phyloP scores from a whole-genome alignment of 2,329 filamentous ascomycete genomes.

The Fusarium incarnatum region DNA sequence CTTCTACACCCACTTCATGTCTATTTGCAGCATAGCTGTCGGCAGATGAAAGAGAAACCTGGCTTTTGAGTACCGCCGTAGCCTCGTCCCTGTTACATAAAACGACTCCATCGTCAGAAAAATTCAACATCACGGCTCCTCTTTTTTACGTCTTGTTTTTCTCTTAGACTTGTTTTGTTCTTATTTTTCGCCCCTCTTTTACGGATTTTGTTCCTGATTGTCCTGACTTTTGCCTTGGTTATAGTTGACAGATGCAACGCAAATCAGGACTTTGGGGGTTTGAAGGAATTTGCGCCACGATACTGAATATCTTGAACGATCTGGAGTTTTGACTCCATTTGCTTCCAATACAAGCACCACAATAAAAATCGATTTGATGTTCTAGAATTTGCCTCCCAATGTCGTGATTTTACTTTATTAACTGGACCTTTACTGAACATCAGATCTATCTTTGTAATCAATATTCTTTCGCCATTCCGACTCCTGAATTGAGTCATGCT shows the following conservation, averaged over 20 bases:
- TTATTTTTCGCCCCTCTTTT: conserved; percentile 22
- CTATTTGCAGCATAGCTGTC: conserved; percentile 3
- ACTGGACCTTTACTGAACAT: conserved; percentile 1
- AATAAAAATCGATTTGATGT: not conserved
- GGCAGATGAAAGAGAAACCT: conserved; percentile 23
- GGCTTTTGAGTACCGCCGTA: conserved; percentile 14
- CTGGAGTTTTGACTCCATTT: conserved; percentile 1
- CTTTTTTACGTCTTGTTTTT: conserved; percentile 36
- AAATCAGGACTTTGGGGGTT: conserved; percentile 1
- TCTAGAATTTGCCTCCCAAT: conserved; percentile 24
- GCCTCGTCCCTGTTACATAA: conserved; percentile 29
- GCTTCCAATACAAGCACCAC: not conserved
- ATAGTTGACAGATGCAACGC: not conserved
- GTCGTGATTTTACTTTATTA: conserved; percentile 28
- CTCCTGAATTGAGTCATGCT: conserved; percentile 25
- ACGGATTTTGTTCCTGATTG: conserved; percentile 11
- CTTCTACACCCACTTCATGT: not conserved
- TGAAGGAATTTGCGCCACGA: conserved; percentile 6
- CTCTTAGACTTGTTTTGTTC: conserved; percentile 5
- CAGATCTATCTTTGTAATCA: conserved; percentile 25
- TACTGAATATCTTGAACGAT: not conserved
- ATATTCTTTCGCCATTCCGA: conserved; percentile 34
- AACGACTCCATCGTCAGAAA: conserved; percentile 28
- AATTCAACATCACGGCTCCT: conserved; percentile 21
- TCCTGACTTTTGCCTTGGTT: conserved; percentile 17